Conservation (phyloP, 495 filamentous ascomycete species). For the Usnea hakonensis region DNA sequence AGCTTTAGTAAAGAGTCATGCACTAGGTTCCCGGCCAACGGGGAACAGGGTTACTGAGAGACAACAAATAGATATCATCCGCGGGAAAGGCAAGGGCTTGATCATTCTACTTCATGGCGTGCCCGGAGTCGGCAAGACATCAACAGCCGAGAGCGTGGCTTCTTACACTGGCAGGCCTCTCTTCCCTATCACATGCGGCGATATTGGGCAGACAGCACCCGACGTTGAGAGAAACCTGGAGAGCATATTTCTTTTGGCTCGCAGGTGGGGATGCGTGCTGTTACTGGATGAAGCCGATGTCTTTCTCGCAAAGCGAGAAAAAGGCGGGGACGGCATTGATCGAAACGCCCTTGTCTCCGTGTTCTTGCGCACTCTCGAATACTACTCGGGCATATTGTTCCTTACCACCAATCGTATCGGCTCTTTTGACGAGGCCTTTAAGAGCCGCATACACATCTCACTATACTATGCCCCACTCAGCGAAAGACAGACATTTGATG, state of each 20-base stretch:
- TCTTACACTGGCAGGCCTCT: conserved; percentile 27
- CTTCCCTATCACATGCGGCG: conserved; percentile 27
- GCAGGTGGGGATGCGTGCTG: conserved; percentile 33
- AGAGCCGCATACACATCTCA: conserved; percentile 41
- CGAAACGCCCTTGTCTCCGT: conserved; percentile 30
- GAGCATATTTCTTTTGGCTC: conserved; percentile 30
- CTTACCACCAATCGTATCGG: conserved; percentile 46
- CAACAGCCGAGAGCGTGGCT: conserved; percentile 33
- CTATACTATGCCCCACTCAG: conserved; percentile 12
- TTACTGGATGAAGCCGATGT: conserved; percentile 63
- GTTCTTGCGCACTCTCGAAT: conserved; percentile 48
- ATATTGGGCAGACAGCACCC: conserved; percentile 12
- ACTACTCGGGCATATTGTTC: conserved; percentile 50
- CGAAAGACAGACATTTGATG: neutral
- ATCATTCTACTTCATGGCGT: conserved; percentile 46
- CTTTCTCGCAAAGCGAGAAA: conserved; percentile 48
- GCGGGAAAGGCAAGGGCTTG: conserved; percentile 38
- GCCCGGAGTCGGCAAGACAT: conserved; percentile 39
- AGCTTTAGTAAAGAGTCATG: conserved; percentile 2
- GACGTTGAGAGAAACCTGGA: conserved; percentile 32
- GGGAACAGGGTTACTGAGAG: neutral
- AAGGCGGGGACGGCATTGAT: conserved; percentile 23
- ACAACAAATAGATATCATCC: conserved; percentile 23
- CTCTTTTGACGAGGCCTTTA: conserved; percentile 42
- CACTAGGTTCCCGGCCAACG: neutral